These are phyloP conservation scores for Hymenoscyphus salicellus DNA, from an alignment of 2,329 filamentous ascomycete species.

Conservation along the genomic window DNA sequence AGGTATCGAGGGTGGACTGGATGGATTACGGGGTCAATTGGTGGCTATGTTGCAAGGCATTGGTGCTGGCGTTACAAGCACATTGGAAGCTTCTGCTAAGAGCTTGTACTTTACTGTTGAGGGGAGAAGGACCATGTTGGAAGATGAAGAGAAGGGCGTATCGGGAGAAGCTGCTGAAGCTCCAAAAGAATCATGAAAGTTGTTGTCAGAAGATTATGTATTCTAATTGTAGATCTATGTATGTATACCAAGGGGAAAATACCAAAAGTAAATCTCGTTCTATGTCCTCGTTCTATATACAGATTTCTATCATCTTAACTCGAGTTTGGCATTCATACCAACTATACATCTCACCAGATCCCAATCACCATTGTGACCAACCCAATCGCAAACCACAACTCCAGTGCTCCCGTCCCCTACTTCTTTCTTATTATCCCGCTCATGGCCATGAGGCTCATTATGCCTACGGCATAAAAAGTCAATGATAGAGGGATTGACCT, in stretches of 20 bases:
- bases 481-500: constrained; percentile 74
- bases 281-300: not conserved
- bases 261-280: not conserved
- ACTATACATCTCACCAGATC: constrained; percentile 83
- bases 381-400: constrained; percentile 90
- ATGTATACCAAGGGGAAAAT: constrained; percentile 19
- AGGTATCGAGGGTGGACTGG: constrained; percentile 75
- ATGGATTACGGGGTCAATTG: constrained; percentile 77
- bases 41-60: constrained; percentile 76
- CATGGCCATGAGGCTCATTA: constrained; percentile 36
- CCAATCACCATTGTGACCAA: constrained; percentile 84
- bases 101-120: constrained; percentile 87
- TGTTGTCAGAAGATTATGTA: constrained; percentile 23
- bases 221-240: constrained; percentile 30
- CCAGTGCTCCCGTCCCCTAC: constrained; percentile 76
- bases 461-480: constrained; percentile 61
- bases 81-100: constrained; percentile 76
- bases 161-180: constrained; percentile 22
- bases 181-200: constrained; percentile 22
- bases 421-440: constrained; percentile 32
- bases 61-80: constrained; percentile 71
- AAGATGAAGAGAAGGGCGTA: constrained; percentile 56
- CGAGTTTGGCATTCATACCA: constrained; percentile 77
- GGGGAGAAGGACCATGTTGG: constrained; percentile 73
- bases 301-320: constrained; percentile 38